Percentiles rank a stretch among this genome's conserved stretches.
phyloP scores from a whole-genome alignment of 2,329 filamentous ascomycete genomes.

The Aureobasidium subglaciale region DNA sequence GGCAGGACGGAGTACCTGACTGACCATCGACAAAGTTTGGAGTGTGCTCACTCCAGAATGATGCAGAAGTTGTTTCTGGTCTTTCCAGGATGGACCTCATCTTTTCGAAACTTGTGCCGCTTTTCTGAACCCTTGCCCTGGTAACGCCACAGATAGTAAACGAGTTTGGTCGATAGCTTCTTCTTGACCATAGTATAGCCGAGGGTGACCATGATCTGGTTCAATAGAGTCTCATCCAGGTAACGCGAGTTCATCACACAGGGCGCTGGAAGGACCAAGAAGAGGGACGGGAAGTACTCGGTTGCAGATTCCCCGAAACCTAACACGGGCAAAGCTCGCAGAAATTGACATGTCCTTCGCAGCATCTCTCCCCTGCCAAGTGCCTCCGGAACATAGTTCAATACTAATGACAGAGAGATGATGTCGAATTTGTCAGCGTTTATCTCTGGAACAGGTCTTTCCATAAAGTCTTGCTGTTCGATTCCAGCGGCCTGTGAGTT shows the following conservation, averaged over 20 bases:
- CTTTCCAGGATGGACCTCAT: slow-evolving; percentile 66
- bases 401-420: slow-evolving; percentile 81
- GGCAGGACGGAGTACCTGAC: no score
- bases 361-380: slow-evolving; percentile 77
- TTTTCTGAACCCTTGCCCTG: slow-evolving; percentile 23
- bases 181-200: slow-evolving; percentile 61
- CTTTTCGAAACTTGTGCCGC: slow-evolving; percentile 55
- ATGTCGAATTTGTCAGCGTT: slow-evolving; percentile 70
- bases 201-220: slow-evolving; percentile 66
- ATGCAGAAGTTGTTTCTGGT: slow-evolving; percentile 88
- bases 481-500: slow-evolving; percentile 80
- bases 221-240: slow-evolving; percentile 62
- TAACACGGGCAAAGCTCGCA: slow-evolving; percentile 35
- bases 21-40: background rate
- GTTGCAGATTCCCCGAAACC: slow-evolving; percentile 19
- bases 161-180: slow-evolving; percentile 75
- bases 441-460: slow-evolving; percentile 62
- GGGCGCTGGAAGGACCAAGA: slow-evolving; percentile 81
- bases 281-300: slow-evolving; percentile 60
- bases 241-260: slow-evolving; percentile 90
- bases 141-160: slow-evolving; percentile 80
- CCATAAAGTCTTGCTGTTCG: slow-evolving; percentile 87
- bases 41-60: slow-evolving; percentile 45
- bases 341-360: slow-evolving; percentile 62
- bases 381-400: slow-evolving; percentile 87